Base-by-base conservation (phyloP, 768 basidiomycete genomes). In the Zangia roseola region DNA sequence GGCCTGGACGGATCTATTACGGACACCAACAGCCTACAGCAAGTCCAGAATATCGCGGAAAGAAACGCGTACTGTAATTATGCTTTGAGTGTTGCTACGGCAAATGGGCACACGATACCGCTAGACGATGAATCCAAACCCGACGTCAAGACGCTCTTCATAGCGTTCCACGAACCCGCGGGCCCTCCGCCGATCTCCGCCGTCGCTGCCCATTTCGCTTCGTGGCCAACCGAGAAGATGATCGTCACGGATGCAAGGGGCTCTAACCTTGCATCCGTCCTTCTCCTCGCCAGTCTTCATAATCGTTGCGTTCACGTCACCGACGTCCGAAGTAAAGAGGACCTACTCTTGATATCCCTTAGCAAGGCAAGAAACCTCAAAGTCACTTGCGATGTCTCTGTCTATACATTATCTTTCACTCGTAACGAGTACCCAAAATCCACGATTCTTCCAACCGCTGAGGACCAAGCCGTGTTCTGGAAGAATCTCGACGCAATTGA, bases 361-460 rank as follows among this genome's bases (percentile, higher is more conserved):
- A 94, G 92, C 79, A 99, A 99, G 73, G 86, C 86, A 35, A 94
- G 93, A 73, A 77, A 88, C 12, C 80, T 98, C 59, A 88, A 91
- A 60, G 95, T 97, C 42, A 97, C 95, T 4, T 98, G 95, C 68
- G 97, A 99, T 58, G 91, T 97, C 26, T 85, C 94, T 13, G 79
- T 97, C 42, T 97, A 88, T 69, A 80, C 91, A 16, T 73, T 99
- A 45, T 97, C 97, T 81, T 94, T 91, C 74, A 81, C 80, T 2
- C 76, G 72, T 38, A 87, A 86, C 45, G 77, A 90, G 51, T 94
- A 82, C 73, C 84, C 86, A 2, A 72, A 70, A 2, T 75, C 83
- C 17, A 71, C 73, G 2, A 74, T 76, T 56, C 77, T 97, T 33
- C 94, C 94, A 4, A 76, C 87, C 0, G 61, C 68, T 2, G 81